Base-by-base conservation (phyloP, 306 rosid species). In the Leucaena leucocephala region DNA sequence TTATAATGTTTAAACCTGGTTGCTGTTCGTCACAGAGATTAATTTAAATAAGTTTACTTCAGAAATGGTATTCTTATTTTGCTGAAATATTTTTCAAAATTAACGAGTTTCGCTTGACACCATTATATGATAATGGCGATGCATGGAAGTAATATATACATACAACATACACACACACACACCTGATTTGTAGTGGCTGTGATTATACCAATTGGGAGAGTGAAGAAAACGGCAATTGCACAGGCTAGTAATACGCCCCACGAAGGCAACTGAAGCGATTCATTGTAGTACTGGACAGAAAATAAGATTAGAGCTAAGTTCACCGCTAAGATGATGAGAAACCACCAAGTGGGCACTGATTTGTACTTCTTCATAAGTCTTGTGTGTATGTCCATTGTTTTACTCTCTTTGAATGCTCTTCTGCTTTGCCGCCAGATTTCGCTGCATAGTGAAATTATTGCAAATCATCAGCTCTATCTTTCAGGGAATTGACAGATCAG, bases 161-260 rank as follows among this genome's bases (percentile, higher is more conserved):
- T 71, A 87, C 93, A 27, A 27, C 27, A 27, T 27, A 27, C 27
- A 27, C 1, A 27, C 27, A 27, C 1, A 33, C 2, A 63, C 66
- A 87, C 93, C 89, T 83, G 88, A 57, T 87, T 87, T 71, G 89
- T 89, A 9, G 93, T 89, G 17, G 93, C 93, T 14, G 71, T 9
- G 44, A 87, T 85, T 82, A 85, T 76, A 39, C 93, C 93, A 14
- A 87, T 78, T 4, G 93, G 93, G 45, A 84, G 86, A 17, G 89
- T 85, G 80, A 85, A 89, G 63, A 74, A 49, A 45, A 89, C 7
- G 49, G 93, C 85, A 68, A 89, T 79, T 45, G 81, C 85, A 50
- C 88, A 89, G 62, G 91, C 89, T 67, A 87, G 84, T 46, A 89
- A 39, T 3, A 86, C 89, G 11, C 90, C 93, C 93, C 93, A 89